Percentiles rank a stretch among this genome's conserved stretches.
These are phyloP conservation scores for Monotropa hypopitys DNA, from an alignment of 179 eudicot genomes.

Conservation along the genomic window DNA sequence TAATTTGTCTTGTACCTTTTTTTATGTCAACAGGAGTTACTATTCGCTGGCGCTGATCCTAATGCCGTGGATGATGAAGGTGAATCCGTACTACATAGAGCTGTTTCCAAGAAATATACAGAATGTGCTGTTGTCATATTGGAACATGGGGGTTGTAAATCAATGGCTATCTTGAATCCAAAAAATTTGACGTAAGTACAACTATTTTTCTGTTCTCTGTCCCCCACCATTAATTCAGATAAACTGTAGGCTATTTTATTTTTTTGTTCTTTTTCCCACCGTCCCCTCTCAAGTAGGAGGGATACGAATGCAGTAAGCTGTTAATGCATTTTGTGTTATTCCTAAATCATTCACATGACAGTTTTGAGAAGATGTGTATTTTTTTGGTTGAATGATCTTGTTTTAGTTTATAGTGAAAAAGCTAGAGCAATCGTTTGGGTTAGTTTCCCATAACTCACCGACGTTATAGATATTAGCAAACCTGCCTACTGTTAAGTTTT, in stretches of 20 bases:
- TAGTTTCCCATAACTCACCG: neutral
- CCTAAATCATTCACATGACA: neutral
- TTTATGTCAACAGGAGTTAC: conserved; percentile 57
- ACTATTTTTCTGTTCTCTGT: neutral
- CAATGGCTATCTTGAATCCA: conserved; percentile 73
- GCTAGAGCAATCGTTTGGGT: neutral
- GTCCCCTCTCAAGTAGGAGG: neutral
- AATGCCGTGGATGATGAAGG: conserved; percentile 97
- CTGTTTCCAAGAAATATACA: conserved; percentile 76
- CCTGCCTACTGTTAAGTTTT: neutral
- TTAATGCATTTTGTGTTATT: neutral
- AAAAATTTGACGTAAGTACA: conserved; percentile 77
- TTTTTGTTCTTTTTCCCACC: neutral
- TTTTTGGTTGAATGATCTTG: neutral
- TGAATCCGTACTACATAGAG: conserved; percentile 94
- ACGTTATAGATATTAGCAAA: neutral
- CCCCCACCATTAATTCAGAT: neutral
- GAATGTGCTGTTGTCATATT: conserved; percentile 85
- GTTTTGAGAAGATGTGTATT: neutral
- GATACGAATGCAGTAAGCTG: neutral
- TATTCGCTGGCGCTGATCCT: conserved; percentile 94
- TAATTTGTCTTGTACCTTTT: conserved; percentile 3
- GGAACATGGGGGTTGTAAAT: conserved; percentile 89
- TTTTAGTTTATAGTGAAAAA: neutral
- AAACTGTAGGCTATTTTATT: neutral